These are phyloP conservation scores for Tetracentron sinense DNA, from an alignment of 164 flowering plant species.

Conservation along the genomic window DNA sequence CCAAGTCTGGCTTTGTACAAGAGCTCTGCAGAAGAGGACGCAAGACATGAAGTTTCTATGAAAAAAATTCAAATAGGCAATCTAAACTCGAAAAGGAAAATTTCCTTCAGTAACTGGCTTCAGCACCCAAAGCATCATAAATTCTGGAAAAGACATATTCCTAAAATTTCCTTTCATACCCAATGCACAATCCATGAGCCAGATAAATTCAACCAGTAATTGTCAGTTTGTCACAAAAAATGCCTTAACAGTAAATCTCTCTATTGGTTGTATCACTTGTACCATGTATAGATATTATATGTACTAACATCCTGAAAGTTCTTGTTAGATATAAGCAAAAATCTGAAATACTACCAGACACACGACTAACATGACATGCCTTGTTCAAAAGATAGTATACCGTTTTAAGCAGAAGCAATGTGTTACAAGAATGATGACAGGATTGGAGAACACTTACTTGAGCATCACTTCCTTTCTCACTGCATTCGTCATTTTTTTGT, in stretches of 20 bases:
- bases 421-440: not conserved
- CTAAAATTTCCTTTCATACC: no score
- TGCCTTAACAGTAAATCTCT: no score
- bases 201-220: no score
- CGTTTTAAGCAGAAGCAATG: not conserved
- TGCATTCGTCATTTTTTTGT: constrained; percentile 37
- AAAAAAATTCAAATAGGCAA: constrained; percentile 11
- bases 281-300: no score
- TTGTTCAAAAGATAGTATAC: not conserved
- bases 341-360: no score
- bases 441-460: constrained; percentile 47
- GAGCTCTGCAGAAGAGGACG: constrained; percentile 73
- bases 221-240: no score
- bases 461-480: constrained; percentile 77
- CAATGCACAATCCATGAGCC: no score
- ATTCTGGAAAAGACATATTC: not conserved
- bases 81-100: not conserved
- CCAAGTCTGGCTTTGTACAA: constrained; percentile 67
- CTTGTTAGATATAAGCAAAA: no score
- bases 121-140: no score
- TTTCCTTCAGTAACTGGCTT: not conserved
- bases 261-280: no score
- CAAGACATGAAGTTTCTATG: constrained; percentile 21
- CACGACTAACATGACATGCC: not conserved
- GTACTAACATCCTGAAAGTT: no score